These are phyloP conservation scores for Trichoderma brevicompactum DNA, from an alignment of 2,329 filamentous ascomycete species.

Conservation along the genomic window DNA sequence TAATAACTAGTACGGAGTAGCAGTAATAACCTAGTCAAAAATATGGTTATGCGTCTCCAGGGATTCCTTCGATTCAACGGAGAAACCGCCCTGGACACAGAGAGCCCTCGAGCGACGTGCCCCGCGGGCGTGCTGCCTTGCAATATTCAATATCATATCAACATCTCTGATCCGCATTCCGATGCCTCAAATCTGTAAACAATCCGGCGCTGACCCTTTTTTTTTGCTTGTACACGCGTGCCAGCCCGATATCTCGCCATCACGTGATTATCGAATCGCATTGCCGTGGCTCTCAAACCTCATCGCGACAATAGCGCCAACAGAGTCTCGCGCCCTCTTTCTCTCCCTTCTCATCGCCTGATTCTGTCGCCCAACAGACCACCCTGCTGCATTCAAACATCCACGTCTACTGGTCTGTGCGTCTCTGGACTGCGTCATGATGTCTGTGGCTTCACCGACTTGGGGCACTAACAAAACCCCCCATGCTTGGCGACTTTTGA, in stretches of 20 bases:
- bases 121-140: no score
- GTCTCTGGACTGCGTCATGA: slow-evolving; percentile 11
- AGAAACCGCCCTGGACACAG: no score
- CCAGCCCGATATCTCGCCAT: background rate
- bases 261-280: slow-evolving; percentile 7
- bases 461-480: background rate
- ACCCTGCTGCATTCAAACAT: background rate
- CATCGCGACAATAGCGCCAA: background rate
- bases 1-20: background rate
- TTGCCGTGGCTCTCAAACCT: background rate
- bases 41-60: no score
- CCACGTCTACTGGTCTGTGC: slow-evolving; percentile 20
- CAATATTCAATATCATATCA: no score
- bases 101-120: no score
- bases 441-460: slow-evolving; percentile 23
- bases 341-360: background rate
- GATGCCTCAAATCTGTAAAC: background rate
- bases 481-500: no score
- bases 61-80: no score
- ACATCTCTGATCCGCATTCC: background rate
- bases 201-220: background rate
- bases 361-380: background rate
- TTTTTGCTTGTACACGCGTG: background rate
- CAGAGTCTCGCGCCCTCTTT: background rate
- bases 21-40: no score